These are phyloP conservation scores for Pistacia atlantica DNA, from an alignment of 345 rosid genomes.

Conservation along the genomic window DNA sequence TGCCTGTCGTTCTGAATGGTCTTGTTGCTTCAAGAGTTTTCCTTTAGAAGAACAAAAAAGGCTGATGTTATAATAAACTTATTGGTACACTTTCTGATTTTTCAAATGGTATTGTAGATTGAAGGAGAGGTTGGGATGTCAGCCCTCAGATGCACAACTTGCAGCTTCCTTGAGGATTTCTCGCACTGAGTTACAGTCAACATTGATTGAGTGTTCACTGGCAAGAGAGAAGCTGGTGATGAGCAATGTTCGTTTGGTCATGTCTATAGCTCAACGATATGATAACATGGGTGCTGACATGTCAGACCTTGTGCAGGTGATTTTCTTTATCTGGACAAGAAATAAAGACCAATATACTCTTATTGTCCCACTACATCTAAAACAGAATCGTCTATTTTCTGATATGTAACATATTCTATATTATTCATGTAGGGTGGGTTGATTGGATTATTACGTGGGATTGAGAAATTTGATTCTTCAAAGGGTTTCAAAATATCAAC, in stretches of 20 bases:
- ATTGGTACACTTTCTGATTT: not conserved
- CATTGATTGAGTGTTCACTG: constrained; percentile 65
- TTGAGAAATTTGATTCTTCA: constrained; percentile 95
- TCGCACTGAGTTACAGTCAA: constrained; percentile 70
- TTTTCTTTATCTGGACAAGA: constrained; percentile 13
- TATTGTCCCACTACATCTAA: not conserved
- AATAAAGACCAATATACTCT: constrained; percentile 1
- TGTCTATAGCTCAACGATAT: constrained; percentile 93
- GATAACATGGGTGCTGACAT: constrained; percentile 90
- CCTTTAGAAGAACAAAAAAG: not conserved
- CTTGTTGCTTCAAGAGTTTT: not conserved
- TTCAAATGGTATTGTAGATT: constrained; percentile 48
- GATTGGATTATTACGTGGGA: constrained; percentile 88
- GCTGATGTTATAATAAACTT: too few species aligned
- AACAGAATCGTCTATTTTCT: not conserved
- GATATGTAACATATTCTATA: not conserved
- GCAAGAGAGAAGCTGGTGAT: constrained; percentile 94
- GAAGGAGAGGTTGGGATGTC: constrained; percentile 79
- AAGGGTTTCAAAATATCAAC: constrained; percentile 98
- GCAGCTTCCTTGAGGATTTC: constrained; percentile 79
- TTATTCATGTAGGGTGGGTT: constrained; percentile 76
- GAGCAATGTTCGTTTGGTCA: constrained; percentile 95
- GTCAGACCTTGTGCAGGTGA: constrained; percentile 98
- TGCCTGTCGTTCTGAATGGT: not conserved
- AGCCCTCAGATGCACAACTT: constrained; percentile 86